A percentile compares a stretch with the other conserved stretches of the same genome.
Conservation (phyloP, 805 yeast genomes). For the Metschnikowia bowlesiae region DNA sequence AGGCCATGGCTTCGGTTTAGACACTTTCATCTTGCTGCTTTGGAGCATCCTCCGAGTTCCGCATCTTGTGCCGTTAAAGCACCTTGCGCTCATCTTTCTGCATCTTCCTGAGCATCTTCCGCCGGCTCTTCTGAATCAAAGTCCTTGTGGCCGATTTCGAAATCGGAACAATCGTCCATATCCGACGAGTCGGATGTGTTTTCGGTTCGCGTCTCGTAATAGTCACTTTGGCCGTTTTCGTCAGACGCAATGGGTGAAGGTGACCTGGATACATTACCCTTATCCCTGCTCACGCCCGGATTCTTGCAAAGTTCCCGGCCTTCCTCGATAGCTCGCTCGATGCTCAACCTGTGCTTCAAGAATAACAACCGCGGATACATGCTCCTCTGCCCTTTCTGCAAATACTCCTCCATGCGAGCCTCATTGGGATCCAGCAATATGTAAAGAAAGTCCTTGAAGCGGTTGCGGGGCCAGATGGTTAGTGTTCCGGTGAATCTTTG, state of each 20-base stretch:
- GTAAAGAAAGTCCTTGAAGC: conserved; percentile 54
- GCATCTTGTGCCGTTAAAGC: no score
- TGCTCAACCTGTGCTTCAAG: conserved; percentile 56
- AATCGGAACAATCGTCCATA: not conserved
- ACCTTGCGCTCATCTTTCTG: no score
- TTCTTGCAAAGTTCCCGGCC: conserved; percentile 34
- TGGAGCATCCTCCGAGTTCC: no score
- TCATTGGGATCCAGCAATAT: conserved; percentile 67
- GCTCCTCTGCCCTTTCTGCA: conserved; percentile 58
- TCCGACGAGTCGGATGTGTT: conserved; percentile 10
- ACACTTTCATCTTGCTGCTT: not conserved
- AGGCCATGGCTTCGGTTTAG: conserved; percentile 7
- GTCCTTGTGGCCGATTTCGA: not conserved
- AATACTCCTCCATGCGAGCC: conserved; percentile 50
- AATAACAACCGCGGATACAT: conserved; percentile 65
- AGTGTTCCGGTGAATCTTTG: conserved; percentile 73
- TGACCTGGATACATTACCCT: not conserved
- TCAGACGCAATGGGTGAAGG: conserved; percentile 10
- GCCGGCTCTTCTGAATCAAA: not conserved
- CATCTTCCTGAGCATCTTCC: no score
- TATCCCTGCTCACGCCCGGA: not conserved
- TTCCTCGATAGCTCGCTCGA: conserved; percentile 60
- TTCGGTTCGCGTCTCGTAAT: not conserved
- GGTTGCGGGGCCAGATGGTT: conserved; percentile 70
- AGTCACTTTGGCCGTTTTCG: conserved; percentile 8